Evolutionary conservation across 164 flowering plant species (phyloP).

Genomic region (Euptelea pleiosperma): DNA sequence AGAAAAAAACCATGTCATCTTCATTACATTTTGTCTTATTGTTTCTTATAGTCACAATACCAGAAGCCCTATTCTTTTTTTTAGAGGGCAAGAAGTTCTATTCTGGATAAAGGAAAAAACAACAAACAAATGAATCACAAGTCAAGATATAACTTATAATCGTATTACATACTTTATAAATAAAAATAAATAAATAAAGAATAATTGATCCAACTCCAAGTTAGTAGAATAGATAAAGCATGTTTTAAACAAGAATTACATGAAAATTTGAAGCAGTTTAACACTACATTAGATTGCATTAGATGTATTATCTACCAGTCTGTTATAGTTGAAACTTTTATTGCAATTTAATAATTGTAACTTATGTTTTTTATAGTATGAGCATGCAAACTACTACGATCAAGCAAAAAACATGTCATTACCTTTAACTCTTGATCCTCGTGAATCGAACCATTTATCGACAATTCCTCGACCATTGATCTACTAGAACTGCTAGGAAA

Average conservation of each 20-base stretch:
- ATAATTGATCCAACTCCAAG: slow-evolving; percentile 1
- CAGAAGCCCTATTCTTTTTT: too few species aligned
- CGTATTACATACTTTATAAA: too few species aligned
- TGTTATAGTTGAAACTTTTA: neutral
- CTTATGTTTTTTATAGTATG: too few species aligned
- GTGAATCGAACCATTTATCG: slow-evolving; percentile 20
- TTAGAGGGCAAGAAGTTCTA: too few species aligned
- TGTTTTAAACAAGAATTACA: neutral
- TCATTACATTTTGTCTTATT: too few species aligned
- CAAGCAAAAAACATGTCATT: neutral
- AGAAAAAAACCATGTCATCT: neutral
- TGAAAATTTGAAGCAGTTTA: neutral
- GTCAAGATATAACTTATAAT: too few species aligned
- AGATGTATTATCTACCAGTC: neutral
- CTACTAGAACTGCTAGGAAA: slow-evolving; percentile 38
- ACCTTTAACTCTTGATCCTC: slow-evolving; percentile 23
- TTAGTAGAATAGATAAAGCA: neutral
- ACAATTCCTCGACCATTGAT: slow-evolving; percentile 28
- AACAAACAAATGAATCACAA: too few species aligned
- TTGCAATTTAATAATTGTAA: neutral
- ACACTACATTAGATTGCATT: neutral
- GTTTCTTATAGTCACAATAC: too few species aligned
- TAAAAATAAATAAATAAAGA: neutral
- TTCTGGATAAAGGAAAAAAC: too few species aligned
- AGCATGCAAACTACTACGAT: neutral